A percentile compares a stretch with the other conserved stretches of the same genome.
Conservation (phyloP, 1,284 basidiomycete species). For the Cryptococcus maquisensis region DNA sequence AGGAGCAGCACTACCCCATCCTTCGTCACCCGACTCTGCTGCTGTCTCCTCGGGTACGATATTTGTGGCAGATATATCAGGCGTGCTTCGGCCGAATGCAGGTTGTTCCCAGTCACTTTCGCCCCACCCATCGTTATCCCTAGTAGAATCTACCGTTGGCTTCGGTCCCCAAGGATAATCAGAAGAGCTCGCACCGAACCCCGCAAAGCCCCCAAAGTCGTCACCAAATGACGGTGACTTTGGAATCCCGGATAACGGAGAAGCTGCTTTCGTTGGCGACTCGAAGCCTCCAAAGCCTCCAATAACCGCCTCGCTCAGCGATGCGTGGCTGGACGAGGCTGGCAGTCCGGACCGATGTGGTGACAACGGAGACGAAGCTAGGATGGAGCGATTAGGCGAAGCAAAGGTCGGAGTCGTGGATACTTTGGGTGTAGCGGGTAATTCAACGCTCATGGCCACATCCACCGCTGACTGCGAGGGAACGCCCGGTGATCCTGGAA, state of each 20-base stretch:
- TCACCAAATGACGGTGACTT: slow-evolving; percentile 31
- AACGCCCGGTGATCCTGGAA: neutral
- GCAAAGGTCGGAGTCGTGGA: neutral
- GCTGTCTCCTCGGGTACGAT: neutral
- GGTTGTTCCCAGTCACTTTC: slow-evolving; percentile 1
- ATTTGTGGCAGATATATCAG: neutral
- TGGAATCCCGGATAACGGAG: slow-evolving; percentile 6
- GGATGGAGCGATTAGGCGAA: neutral
- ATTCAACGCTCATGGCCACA: neutral
- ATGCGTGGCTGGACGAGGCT: neutral
- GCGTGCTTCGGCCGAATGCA: neutral
- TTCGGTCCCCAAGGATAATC: slow-evolving; percentile 24
- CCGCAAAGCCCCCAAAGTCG: slow-evolving; percentile 31
- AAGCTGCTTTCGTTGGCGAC: neutral
- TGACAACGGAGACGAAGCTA: neutral
- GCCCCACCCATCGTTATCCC: slow-evolving; percentile 9
- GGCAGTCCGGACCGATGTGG: neutral
- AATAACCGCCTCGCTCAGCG: neutral
- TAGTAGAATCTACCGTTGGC: neutral
- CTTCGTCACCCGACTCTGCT: slow-evolving; percentile 14
- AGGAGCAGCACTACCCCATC: slow-evolving; percentile 20
- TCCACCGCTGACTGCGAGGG: neutral
- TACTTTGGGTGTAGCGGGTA: neutral
- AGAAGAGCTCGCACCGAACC: slow-evolving; percentile 5
- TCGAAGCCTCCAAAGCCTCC: neutral